phyloP scores from a whole-genome alignment of 805 yeast species.

The Candida manassasensis region DNA sequence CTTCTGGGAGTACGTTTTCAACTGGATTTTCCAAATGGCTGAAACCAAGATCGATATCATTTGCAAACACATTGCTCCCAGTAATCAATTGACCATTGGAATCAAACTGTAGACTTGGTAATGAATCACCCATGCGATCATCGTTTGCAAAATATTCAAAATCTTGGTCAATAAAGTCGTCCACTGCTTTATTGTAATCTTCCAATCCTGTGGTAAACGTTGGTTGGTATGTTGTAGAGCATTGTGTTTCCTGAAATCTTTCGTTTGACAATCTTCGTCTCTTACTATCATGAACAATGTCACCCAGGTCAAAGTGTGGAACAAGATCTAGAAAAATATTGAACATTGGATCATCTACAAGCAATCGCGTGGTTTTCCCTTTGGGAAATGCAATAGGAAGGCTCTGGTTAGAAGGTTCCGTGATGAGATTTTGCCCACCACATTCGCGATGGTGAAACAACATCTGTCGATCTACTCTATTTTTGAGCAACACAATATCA shows the following conservation, averaged over 20 bases:
- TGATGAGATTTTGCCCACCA: constrained; percentile 5
- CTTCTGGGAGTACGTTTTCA: background rate
- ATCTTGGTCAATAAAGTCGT: constrained; percentile 6
- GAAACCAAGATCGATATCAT: constrained; percentile 4
- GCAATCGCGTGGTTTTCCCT: constrained; percentile 4
- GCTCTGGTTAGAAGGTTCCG: no score
- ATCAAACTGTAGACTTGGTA: constrained; percentile 4
- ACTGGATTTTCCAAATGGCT: background rate
- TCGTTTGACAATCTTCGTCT: constrained; percentile 15
- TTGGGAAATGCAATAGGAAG: background rate
- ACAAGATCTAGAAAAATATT: constrained; percentile 21
- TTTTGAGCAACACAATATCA: constrained; percentile 17
- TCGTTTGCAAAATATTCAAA: constrained; percentile 1
- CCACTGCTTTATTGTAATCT: constrained; percentile 1
- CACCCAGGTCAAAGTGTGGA: constrained; percentile 8
- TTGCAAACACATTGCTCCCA: constrained; percentile 2
- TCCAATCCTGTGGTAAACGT: background rate
- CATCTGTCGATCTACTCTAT: constrained; percentile 5
- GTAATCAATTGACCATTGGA: constrained; percentile 1
- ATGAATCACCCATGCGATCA: constrained; percentile 1
- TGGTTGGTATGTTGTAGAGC: background rate
- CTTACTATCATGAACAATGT: constrained; percentile 5
- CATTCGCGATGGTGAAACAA: background rate
- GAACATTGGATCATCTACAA: constrained; percentile 20
- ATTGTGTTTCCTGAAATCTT: constrained; percentile 9